These are phyloP conservation scores for Eimeria tenella DNA, from an alignment of 169 alveolate genomes.

Conservation along the genomic window DNA sequence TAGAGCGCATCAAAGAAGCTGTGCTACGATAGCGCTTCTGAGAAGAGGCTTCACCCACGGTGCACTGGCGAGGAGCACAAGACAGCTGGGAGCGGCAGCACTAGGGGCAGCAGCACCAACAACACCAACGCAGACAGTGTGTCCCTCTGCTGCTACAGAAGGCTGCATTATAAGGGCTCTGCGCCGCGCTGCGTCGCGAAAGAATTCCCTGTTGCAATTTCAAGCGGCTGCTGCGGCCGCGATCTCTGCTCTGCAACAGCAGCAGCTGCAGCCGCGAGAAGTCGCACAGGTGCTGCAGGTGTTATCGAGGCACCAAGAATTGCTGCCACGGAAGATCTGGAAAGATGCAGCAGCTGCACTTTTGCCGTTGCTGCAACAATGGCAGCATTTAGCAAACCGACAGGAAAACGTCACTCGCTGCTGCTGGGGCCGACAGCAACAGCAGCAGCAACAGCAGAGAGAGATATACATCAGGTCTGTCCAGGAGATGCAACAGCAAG, in stretches of 20 bases:
- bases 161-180: not conserved
- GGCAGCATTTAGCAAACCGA: not conserved
- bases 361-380: constrained; percentile 14
- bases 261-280: constrained; percentile 14
- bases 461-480: not conserved
- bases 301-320: constrained; percentile 18
- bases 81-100: not conserved
- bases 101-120: not conserved
- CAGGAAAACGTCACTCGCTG: not conserved
- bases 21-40: not conserved
- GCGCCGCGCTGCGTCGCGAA: not conserved
- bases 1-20: not conserved
- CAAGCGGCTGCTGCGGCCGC: constrained; percentile 27
- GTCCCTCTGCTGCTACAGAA: not conserved
- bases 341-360: constrained; percentile 42
- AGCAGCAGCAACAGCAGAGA: not conserved
- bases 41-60: not conserved
- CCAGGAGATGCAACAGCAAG: not conserved
- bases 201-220: not conserved
- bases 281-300: constrained; percentile 63
- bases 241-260: constrained; percentile 24
- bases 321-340: constrained; percentile 15
- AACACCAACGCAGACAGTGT: not conserved
- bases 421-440: not conserved
- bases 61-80: no score